phyloP scores from a whole-genome alignment of 495 filamentous ascomycete species.

The Bacidia rubella region DNA sequence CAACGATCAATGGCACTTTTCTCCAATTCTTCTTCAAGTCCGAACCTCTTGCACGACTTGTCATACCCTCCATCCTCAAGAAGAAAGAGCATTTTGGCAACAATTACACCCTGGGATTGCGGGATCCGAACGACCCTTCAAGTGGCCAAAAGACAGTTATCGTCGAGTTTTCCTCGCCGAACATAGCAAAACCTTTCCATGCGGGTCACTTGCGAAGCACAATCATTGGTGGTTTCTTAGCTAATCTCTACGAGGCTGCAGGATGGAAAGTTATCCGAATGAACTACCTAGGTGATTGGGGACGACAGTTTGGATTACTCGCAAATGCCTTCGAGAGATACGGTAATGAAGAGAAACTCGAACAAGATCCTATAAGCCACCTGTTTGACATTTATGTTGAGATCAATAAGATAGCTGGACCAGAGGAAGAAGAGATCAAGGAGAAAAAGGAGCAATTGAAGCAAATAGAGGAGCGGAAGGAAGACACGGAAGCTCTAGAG shows the following conservation, averaged over 20 bases:
- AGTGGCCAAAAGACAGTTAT: slow-evolving; percentile 54
- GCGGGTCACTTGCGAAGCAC: slow-evolving; percentile 61
- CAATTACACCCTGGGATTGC: slow-evolving; percentile 51
- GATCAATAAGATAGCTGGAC: slow-evolving; percentile 40
- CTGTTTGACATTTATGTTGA: slow-evolving; percentile 57
- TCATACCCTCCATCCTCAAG: slow-evolving; percentile 51
- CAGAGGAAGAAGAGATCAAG: slow-evolving; percentile 43
- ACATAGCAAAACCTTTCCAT: slow-evolving; percentile 66
- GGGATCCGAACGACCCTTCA: slow-evolving; percentile 53
- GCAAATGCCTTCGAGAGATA: slow-evolving; percentile 53
- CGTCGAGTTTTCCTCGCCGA: slow-evolving; percentile 63
- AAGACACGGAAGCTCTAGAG: slow-evolving; percentile 33
- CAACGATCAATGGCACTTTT: slow-evolving; percentile 47
- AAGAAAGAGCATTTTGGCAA: slow-evolving; percentile 50
- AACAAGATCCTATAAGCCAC: slow-evolving; percentile 52
- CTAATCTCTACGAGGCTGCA: slow-evolving; percentile 53
- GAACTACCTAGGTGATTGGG: slow-evolving; percentile 72
- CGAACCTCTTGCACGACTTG: slow-evolving; percentile 39
- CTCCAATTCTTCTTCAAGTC: slow-evolving; percentile 72
- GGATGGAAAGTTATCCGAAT: slow-evolving; percentile 60
- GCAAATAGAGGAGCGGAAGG: slow-evolving; percentile 35
- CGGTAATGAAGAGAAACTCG: slow-evolving; percentile 47
- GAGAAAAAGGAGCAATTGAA: slow-evolving; percentile 42
- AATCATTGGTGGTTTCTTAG: slow-evolving; percentile 60
- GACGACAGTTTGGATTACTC: slow-evolving; percentile 60